phyloP scores from a whole-genome alignment of 1,139 yeast species.

The Hansenula lynferdii region DNA sequence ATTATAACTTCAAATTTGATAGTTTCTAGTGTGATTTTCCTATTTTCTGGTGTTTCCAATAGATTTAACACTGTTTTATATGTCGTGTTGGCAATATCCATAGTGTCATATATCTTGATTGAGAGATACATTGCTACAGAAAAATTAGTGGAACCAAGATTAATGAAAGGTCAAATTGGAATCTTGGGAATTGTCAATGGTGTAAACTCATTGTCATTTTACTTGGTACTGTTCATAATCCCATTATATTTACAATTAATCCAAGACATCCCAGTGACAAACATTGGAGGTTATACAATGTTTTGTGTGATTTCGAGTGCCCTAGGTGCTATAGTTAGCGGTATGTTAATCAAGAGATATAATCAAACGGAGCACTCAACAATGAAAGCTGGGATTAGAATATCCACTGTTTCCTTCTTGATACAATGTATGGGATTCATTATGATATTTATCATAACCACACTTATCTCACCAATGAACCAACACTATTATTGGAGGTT shows the following conservation, averaged over 20 bases:
- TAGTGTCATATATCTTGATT: constrained; percentile 31
- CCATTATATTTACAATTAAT: constrained; percentile 52
- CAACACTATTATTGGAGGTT: constrained; percentile 9
- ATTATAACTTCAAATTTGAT: constrained; percentile 56
- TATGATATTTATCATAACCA: constrained; percentile 11
- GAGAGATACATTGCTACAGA: constrained; percentile 46
- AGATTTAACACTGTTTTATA: constrained; percentile 6
- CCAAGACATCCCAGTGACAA: constrained; percentile 43
- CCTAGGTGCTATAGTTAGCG: constrained; percentile 57
- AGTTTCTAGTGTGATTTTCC: constrained; percentile 42
- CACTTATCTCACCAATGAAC: constrained; percentile 8
- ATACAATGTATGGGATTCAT: constrained; percentile 24
- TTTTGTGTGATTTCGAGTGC: constrained; percentile 45
- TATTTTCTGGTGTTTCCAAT: constrained; percentile 29
- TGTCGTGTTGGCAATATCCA: constrained; percentile 7
- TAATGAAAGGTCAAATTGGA: constrained; percentile 43
- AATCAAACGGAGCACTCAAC: constrained; percentile 16
- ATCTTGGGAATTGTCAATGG: constrained; percentile 48
- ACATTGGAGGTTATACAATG: constrained; percentile 46
- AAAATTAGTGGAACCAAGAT: constrained; percentile 49
- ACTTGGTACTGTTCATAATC: constrained; percentile 41
- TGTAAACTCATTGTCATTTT: constrained; percentile 46
- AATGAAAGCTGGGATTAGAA: constrained; percentile 12
- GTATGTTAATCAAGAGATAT: constrained; percentile 32
- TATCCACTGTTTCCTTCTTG: constrained; percentile 21